Evolutionary conservation across 345 rosid species (phyloP), one percentile per base, ranked within the genome.

Genomic region (Camelina neglecta): DNA sequence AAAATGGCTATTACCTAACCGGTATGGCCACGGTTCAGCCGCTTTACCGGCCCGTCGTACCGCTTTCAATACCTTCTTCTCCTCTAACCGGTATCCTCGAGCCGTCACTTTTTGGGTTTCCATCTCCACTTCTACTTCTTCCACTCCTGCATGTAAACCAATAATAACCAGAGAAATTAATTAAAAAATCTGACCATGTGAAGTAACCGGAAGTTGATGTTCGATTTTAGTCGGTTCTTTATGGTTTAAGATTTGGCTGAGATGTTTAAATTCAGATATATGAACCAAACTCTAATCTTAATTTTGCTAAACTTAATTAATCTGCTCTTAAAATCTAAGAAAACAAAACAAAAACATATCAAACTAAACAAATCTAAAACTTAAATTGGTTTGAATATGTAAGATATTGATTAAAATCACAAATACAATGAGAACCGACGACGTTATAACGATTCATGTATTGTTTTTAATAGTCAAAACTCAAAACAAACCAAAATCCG

Each of bases 1-100:
- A 54, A 79, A 86, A 54, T 94, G 92, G 63, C 89, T 82, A 72
- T 87, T 64, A 6, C 90, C 88, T 0, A 92, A 95, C 47, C 81
- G 81, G 76, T 90, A 91, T 20, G 97, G 98, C 98, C 97, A 94
- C n/a, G 81, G 85, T 84, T 89, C 98, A 7, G 90, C 97, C 9
- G 93, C 90, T 72, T 94, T 94, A 70, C 93, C 96, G 12, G 90
- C 67, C 6, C 90, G 59, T 51, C 85, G 84, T 29, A 91, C 83
- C 24, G 96, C 90, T 83, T 87, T 91, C 31, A 89, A 26, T 60
- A 89, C 89, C 84, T 86, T 87, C 81, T 80, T 89, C 71, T 89
- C 93, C 57, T 91, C 96, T 61, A 88, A 36, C 38, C 75, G 72
- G 60, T 87, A 86, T 12, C 98, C 97, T 33, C 74, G 62, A 50